These are phyloP conservation scores for Microcyclospora tardicrescens DNA, from an alignment of 2,329 filamentous ascomycete genomes.

Conservation along the genomic window DNA sequence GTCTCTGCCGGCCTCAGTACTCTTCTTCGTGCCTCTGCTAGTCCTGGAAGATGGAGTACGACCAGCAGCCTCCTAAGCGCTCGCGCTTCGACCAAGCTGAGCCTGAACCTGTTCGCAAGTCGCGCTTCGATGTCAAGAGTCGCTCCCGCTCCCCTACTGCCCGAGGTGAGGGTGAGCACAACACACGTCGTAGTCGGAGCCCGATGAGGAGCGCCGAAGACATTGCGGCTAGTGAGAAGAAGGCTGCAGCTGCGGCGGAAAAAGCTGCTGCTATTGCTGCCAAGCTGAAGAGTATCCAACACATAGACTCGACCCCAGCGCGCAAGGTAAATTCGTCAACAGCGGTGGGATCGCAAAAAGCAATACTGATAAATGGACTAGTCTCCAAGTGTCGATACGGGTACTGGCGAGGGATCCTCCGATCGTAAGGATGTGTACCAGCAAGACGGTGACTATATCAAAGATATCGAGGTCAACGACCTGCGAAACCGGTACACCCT, in stretches of 20 bases:
- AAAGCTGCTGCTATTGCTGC: slow-evolving; percentile 45
- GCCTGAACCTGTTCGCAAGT: slow-evolving; percentile 55
- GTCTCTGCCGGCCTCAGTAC: too few relatives aligned
- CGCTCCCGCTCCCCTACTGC: slow-evolving; percentile 48
- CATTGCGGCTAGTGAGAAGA: slow-evolving; percentile 10
- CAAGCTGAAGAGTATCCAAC: slow-evolving; percentile 63
- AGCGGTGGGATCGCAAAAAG: background rate
- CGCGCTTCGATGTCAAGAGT: slow-evolving; percentile 84
- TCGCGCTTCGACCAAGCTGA: slow-evolving; percentile 81
- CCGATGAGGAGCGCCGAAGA: slow-evolving; percentile 51
- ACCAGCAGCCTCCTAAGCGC: slow-evolving; percentile 53
- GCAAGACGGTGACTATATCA: slow-evolving; percentile 93
- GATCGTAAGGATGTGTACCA: slow-evolving; percentile 76
- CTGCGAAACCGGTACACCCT: slow-evolving; percentile 90
- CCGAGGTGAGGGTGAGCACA: background rate
- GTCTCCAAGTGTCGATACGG: slow-evolving; percentile 31
- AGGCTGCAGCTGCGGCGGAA: slow-evolving; percentile 62
- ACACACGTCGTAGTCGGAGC: slow-evolving; percentile 61
- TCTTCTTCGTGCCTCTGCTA: too few relatives aligned
- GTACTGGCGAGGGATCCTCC: slow-evolving; percentile 41
- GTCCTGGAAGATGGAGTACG: slow-evolving; percentile 52
- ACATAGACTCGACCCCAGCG: slow-evolving; percentile 78
- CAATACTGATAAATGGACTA: slow-evolving; percentile 9
- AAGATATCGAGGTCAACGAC: slow-evolving; percentile 98
- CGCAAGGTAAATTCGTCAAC: slow-evolving; percentile 38